Evolutionary conservation across 768 basidiomycete species (phyloP).

Genomic region (Kwoniella heveanensis): DNA sequence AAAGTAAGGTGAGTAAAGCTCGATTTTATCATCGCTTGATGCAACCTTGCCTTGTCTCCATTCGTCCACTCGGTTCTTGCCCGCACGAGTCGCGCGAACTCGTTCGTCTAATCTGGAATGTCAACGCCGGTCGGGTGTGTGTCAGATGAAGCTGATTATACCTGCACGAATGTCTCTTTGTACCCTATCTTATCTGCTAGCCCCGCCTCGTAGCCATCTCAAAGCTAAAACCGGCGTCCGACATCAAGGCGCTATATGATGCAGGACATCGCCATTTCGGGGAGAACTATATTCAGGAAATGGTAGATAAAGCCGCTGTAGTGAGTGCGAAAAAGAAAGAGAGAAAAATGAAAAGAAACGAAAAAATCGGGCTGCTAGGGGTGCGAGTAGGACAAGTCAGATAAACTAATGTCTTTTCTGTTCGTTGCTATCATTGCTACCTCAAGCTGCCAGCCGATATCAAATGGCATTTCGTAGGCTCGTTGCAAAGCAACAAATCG

Average conservation of each 20-base stretch:
- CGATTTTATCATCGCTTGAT: no score
- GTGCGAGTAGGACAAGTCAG: no score
- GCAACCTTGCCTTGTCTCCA: no score
- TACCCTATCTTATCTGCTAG: no score
- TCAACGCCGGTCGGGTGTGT: slow-evolving; percentile 23
- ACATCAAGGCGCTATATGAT: slow-evolving; percentile 80
- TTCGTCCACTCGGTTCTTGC: not conserved
- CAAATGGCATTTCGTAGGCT: slow-evolving; percentile 96
- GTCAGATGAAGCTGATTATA: no score
- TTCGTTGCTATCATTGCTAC: no score
- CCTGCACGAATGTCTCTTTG: no score
- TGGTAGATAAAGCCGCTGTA: slow-evolving; percentile 78
- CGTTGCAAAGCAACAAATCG: slow-evolving; percentile 88
- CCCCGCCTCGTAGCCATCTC: slow-evolving; percentile 81
- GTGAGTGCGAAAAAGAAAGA: slow-evolving; percentile 57
- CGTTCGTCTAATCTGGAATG: no score
- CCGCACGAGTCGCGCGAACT: no score
- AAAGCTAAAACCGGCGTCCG: slow-evolving; percentile 85
- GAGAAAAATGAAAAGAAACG: no score
- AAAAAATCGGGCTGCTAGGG: no score
- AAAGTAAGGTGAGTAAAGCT: slow-evolving; percentile 21
- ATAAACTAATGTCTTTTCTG: no score
- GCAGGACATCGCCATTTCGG: slow-evolving; percentile 88
- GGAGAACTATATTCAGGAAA: slow-evolving; percentile 94
- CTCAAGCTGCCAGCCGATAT: slow-evolving; percentile 80